These are phyloP conservation scores for Knufia fluminis DNA, from an alignment of 2,329 filamentous ascomycete genomes.

Conservation along the genomic window DNA sequence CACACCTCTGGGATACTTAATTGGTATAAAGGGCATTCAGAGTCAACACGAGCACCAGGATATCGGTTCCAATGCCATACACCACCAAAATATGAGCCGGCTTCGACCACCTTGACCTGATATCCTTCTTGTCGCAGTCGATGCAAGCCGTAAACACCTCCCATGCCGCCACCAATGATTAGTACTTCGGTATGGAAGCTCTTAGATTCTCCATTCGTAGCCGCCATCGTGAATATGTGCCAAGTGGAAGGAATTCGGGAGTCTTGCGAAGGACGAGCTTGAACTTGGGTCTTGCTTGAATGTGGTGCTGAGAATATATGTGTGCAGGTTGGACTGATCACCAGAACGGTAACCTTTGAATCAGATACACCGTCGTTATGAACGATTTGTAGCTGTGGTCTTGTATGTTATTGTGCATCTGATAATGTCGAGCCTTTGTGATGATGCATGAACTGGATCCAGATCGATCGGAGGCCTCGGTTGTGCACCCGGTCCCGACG, in stretches of 20 bases:
- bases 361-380: too few species aligned
- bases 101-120: conserved; percentile 43
- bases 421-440: too few species aligned
- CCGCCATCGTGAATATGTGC: neutral
- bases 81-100: conserved; percentile 35
- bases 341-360: too few species aligned
- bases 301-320: too few species aligned
- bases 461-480: neutral
- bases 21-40: conserved; percentile 45
- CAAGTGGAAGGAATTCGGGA: neutral
- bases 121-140: conserved; percentile 43
- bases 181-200: conserved; percentile 13
- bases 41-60: conserved; percentile 47
- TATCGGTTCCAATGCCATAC: conserved; percentile 43
- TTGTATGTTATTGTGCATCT: too few species aligned
- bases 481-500: neutral
- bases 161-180: conserved; percentile 25
- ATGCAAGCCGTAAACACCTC: conserved; percentile 44
- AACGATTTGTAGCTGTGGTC: too few species aligned
- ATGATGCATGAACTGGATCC: too few species aligned
- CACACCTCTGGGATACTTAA: conserved; percentile 42
- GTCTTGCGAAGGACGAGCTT: neutral
- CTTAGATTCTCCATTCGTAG: neutral
- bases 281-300: neutral
- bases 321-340: too few species aligned